Evolutionary conservation across 2,329 filamentous ascomycete species (phyloP), one percentile per base, ranked within the genome.

Genomic region (Colletotrichum sublineola): DNA sequence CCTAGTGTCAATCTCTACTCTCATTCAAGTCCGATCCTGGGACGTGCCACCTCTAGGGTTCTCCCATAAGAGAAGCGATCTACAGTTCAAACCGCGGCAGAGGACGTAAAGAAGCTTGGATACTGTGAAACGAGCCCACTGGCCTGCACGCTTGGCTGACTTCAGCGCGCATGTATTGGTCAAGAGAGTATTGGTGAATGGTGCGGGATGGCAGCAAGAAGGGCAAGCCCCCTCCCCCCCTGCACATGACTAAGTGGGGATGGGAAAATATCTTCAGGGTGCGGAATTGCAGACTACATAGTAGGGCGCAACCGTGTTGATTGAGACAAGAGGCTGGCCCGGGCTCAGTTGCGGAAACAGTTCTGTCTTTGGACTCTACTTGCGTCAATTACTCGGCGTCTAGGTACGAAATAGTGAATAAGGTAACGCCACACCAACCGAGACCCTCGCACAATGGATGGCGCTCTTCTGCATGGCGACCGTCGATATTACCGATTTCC

Each of bases 261-360:
- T n/a, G 29, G 65, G 58, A 58, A 71, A 46, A 6, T 58, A 68
- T 71, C 65, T 71, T 68, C 65, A 63, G 68, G 68, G 3, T 60
- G 57, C 31, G 38, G 40, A 65, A 48, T 20, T 53, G 55, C 18
- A 57, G 36, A 46, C 42, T 15, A 42, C 3, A 4, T 24, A 36
- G 5, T 33, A 56, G 12, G 42, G 50, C 33, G 57, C 57, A 52
- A 40, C 42, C 46, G 6, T 48, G 40, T 9, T 6, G 38, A 40
- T 29, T 44, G n/a, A 33, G 31, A n/a, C 44, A 15, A n/a, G n/a
- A 20, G 18, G 15, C 11, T 18, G 14, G 12, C 36, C 14, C 48
- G 29, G 61, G 46, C 42, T 24, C 31, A 15, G 24, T 31, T 31
- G 31, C 55, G 33, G 36, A 38, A 46, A 44, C 9, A 18, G 18